Evolutionary conservation across 1,139 yeast genomes (phyloP), one percentile per base, ranked within the genome.

Genomic region (Lizanozyma gosingica): DNA sequence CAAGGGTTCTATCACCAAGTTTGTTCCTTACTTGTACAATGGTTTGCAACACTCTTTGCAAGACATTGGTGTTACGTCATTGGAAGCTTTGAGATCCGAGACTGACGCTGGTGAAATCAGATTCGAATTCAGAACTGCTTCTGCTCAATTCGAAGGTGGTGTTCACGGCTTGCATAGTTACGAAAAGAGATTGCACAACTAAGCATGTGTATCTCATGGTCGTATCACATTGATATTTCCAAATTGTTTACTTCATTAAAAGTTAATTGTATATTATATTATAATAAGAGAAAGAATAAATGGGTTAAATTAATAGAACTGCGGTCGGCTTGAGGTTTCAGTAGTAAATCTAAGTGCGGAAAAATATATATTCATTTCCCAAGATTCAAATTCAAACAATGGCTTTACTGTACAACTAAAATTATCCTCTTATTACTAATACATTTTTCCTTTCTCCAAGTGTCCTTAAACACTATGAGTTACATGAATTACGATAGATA

Each of bases 121-220:
- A 71, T 92, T 94, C 60, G 98, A 94, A 72, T 82, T 84, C 68
- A 87, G 99, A 79, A 88, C 98, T 52, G 95, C 97, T 41, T 85
- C 96, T 59, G 97, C 98, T 47, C 98, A 92, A 76, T 76, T 88
- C 52, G 99, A 92, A 72, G 99, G 99, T 72, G 97, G 97, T 66
- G 94, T 92, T 48, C 87, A 87, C 70, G 92, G 95, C 60, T 78
- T 94, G 66, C 90, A 87, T 76, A 88, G 97, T 47, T 92, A 85
- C 63, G 98, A 92, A 71, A 92, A 92, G 80, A 88, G 95, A 69
- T 76, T 92, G 62, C 95, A 87, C 76, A 87, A 87, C 64, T 85
- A 76, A 56, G 39, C 33, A n/a, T n/a, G n/a, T n/a, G n/a, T n/a
- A n/a, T n/a, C n/a, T n/a, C n/a, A n/a, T n/a, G n/a, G n/a, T n/a